Conservation (phyloP, 495 filamentous ascomycete species). For the Talaromyces thailandensis region DNA sequence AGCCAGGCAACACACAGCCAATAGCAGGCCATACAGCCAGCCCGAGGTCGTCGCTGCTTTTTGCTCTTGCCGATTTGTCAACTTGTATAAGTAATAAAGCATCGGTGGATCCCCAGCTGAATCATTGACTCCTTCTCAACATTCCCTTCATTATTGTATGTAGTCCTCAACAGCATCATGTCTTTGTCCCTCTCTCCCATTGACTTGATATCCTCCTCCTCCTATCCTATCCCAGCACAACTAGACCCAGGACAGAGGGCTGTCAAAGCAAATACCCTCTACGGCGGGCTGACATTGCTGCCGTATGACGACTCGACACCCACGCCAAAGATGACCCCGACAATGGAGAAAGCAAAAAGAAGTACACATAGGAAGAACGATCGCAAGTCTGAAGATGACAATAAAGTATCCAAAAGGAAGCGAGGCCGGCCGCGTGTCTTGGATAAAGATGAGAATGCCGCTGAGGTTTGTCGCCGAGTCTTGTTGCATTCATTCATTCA, state of each 20-base stretch:
- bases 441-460: slow-evolving; percentile 52
- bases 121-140: background rate
- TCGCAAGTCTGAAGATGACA: background rate
- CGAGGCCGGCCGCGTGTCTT: slow-evolving; percentile 63
- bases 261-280: background rate
- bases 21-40: background rate
- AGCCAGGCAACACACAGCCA: background rate
- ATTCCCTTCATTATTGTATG: background rate
- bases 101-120: background rate
- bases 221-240: slow-evolving; percentile 15
- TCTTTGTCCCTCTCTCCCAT: background rate
- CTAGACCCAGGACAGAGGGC: background rate
- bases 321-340: background rate
- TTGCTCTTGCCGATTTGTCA: background rate
- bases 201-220: slow-evolving; percentile 12
- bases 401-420: slow-evolving; percentile 5
- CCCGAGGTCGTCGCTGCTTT: background rate
- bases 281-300: background rate
- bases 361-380: background rate
- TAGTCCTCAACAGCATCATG: background rate
- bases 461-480: slow-evolving; percentile 18
- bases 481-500: no score
- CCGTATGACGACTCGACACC: background rate
- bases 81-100: background rate
- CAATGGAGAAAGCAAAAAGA: background rate